These are phyloP conservation scores for Candida orba DNA, from an alignment of 805 yeast species.

Conservation along the genomic window DNA sequence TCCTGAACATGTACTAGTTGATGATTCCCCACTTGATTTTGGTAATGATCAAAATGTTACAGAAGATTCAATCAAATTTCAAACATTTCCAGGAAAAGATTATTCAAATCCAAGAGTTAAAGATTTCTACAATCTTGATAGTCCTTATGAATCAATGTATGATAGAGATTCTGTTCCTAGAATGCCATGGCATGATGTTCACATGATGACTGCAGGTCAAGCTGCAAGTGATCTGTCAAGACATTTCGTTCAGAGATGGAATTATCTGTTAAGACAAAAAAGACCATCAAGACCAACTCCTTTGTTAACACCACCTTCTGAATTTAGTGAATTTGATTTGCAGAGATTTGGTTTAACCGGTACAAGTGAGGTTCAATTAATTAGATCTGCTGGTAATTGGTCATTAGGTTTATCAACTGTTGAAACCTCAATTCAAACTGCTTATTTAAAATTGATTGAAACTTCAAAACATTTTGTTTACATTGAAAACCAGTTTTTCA, in stretches of 20 bases:
- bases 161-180: conserved; percentile 77
- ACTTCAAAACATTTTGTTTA: conserved; percentile 89
- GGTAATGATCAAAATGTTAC: conserved; percentile 25
- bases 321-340: conserved; percentile 67
- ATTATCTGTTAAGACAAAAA: conserved; percentile 84
- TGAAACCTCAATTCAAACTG: conserved; percentile 88
- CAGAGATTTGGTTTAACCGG: conserved; percentile 53
- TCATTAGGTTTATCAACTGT: conserved; percentile 80
- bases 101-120: conserved; percentile 92
- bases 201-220: conserved; percentile 91
- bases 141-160: conserved; percentile 88
- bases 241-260: conserved; percentile 97
- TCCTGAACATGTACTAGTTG: conserved; percentile 86
- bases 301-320: conserved; percentile 85
- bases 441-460: conserved; percentile 85
- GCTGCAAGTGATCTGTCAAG: conserved; percentile 88
- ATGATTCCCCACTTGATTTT: conserved; percentile 47
- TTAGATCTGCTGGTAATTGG: conserved; percentile 91
- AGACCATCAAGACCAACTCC: conserved; percentile 94
- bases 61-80: conserved; percentile 36
- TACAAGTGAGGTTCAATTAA: conserved; percentile 83
- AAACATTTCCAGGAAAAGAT: conserved; percentile 92
- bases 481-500: conserved; percentile 92
- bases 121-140: conserved; percentile 74
- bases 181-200: conserved; percentile 99